A percentile compares a stretch with the other conserved stretches of the same genome.
phyloP scores from a whole-genome alignment of 306 rosid species.

The Acacia confusa region DNA sequence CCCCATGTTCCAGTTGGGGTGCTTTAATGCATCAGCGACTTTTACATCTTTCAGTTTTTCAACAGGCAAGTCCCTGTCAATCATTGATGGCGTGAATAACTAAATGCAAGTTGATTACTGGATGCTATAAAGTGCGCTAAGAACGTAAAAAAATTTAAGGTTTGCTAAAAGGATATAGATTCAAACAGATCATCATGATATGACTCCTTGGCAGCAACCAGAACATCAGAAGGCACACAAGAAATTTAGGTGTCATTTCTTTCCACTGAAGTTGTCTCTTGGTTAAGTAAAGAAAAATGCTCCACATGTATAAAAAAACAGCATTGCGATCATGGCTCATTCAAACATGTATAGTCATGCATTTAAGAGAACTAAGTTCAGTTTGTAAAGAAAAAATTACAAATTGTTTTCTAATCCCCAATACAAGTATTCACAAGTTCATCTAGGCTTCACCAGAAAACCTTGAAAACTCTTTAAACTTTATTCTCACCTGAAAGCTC shows the following conservation, averaged over 20 bases:
- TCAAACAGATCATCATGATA: constrained; percentile 3
- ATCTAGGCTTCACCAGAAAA: neutral
- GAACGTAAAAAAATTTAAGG: constrained; percentile 4
- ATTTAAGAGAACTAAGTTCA: neutral
- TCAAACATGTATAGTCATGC: constrained; percentile 17
- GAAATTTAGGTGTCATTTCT: constrained; percentile 8
- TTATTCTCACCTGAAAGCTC: constrained; percentile 79
- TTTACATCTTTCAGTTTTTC: constrained; percentile 92
- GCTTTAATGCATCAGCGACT: constrained; percentile 97
- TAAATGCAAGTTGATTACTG: constrained; percentile 4
- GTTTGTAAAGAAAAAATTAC: constrained; percentile 8
- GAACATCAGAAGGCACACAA: neutral
- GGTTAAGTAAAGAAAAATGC: constrained; percentile 10
- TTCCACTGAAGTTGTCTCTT: constrained; percentile 13
- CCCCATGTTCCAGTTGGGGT: constrained; percentile 99
- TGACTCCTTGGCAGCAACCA: neutral
- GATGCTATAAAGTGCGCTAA: constrained; percentile 1
- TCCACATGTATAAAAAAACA: constrained; percentile 2
- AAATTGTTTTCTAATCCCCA: neutral
- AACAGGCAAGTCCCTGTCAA: constrained; percentile 89
- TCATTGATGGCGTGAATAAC: constrained; percentile 7
- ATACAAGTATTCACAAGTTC: neutral
- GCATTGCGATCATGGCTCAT: neutral
- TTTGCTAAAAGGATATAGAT: constrained; percentile 7
- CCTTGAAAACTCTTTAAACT: neutral